Conservation (phyloP, 345 rosid species). For the Gossypium australe region DNA sequence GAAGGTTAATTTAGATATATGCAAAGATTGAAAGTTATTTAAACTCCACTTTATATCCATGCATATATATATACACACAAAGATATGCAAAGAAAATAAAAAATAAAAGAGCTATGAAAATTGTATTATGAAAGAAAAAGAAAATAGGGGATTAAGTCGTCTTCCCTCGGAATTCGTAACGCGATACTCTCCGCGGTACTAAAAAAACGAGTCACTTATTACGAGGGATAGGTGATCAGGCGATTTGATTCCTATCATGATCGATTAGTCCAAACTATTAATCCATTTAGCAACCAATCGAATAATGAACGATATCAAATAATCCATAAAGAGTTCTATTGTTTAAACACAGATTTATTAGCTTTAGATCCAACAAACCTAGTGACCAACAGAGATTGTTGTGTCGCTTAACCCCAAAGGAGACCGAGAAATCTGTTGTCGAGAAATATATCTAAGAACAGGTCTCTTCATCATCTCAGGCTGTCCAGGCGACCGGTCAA, state of each 20-base stretch:
- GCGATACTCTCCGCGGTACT: too few species aligned
- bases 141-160: neutral
- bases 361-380: neutral
- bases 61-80: neutral
- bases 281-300: too few species aligned
- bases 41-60: too few species aligned
- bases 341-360: neutral
- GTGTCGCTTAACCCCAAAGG: constrained; percentile 28
- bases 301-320: too few species aligned
- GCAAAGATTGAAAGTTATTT: too few species aligned
- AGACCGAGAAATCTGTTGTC: constrained; percentile 28
- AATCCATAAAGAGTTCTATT: too few species aligned
- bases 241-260: too few species aligned
- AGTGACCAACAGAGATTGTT: constrained; percentile 29
- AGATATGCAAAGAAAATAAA: neutral
- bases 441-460: constrained; percentile 18
- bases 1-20: too few species aligned
- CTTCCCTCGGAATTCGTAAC: too few species aligned
- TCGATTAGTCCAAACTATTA: too few species aligned
- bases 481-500: constrained; percentile 22
- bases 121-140: neutral
- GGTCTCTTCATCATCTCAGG: constrained; percentile 27
- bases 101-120: neutral
- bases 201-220: too few species aligned
- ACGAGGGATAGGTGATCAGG: too few species aligned